These are phyloP conservation scores for Solanum bulbocastanum DNA, from an alignment of 257 asterid genomes.

Conservation along the genomic window DNA sequence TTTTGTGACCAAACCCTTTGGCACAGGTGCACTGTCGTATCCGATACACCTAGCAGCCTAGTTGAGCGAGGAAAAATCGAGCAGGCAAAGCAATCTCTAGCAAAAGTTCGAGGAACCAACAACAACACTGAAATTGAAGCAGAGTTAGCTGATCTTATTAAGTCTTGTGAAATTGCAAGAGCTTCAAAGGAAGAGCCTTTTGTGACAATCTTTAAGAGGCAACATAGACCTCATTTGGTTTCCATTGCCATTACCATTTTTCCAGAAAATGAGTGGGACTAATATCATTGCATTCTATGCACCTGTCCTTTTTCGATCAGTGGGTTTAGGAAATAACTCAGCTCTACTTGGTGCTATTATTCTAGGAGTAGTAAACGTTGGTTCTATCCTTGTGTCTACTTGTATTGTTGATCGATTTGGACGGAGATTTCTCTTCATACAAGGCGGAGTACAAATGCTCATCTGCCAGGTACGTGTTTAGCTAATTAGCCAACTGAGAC, in stretches of 20 bases:
- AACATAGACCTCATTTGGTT: slow-evolving; percentile 59
- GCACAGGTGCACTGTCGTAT: slow-evolving; percentile 3
- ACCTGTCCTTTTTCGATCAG: slow-evolving; percentile 61
- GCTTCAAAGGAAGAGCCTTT: slow-evolving; percentile 61
- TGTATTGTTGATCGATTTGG: slow-evolving; percentile 70
- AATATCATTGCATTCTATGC: slow-evolving; percentile 88
- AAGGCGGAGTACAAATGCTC: slow-evolving; percentile 81
- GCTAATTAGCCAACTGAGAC: not conserved
- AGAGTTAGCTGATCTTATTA: slow-evolving; percentile 57
- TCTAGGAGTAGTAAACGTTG: slow-evolving; percentile 63
- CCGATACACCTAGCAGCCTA: slow-evolving; percentile 80
- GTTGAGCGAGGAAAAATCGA: slow-evolving; percentile 72
- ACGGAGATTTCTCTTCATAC: slow-evolving; percentile 43
- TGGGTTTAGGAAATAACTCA: slow-evolving; percentile 68
- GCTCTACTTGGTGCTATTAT: slow-evolving; percentile 66
- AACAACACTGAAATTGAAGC: slow-evolving; percentile 38
- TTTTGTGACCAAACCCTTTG: not conserved
- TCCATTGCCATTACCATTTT: slow-evolving; percentile 63
- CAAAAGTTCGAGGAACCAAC: slow-evolving; percentile 42
- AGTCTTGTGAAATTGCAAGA: slow-evolving; percentile 68
- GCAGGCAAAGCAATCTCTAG: slow-evolving; percentile 58
- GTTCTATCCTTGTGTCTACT: slow-evolving; percentile 58
- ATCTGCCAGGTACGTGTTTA: slow-evolving; percentile 29
- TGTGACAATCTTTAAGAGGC: slow-evolving; percentile 58
- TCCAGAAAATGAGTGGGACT: slow-evolving; percentile 80